Base-by-base conservation (phyloP, 306 rosid species). In the Inga oerstediana region DNA sequence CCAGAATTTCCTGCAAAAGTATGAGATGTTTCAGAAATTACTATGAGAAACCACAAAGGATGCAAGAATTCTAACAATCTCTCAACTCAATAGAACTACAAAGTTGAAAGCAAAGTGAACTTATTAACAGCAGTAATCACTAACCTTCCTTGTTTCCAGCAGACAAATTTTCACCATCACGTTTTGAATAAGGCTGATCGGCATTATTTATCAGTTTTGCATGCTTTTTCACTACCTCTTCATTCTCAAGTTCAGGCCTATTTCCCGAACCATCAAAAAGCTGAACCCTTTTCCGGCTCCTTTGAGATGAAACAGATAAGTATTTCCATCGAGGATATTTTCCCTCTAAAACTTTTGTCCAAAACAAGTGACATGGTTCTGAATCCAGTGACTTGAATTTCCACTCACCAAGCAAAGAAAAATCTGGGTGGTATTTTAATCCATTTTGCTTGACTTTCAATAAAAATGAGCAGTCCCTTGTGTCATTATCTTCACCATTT, bases 251-350 rank as follows among this genome's bases (percentile, higher is more conserved):
- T 68, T 87, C 84, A 34, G 83, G 34, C 78, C 82, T 85, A 70
- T 76, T 76, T 65, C 81, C 70, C 65, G 78, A 82, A 76, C 84
- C 88, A 78, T 84, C 88, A 72, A 78, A 79, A 81, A 37, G 81
- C 54, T 86, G 87, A 81, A 75, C 89, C 79, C 90, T 91, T 85
- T 92, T 96, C 69, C 99, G 84, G 81, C 84, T 96, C 80, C 99
- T 88, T 76, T 86, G 94, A 69, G 92, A 87, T 49, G 88, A 86
- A 87, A 83, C 84, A 59, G 61, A 61, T 66, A 77, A 69, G 86
- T 88, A 92, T 82, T 90, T 96, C 99, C 98, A 94, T 68, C 2
- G 86, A 80, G 92, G 94, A 76, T 78, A 84, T 89, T 88, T 92
- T 77, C 91, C 94, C 48, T 87, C 96, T 52, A 92, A 87, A 64